Conservation (phyloP, 2,329 filamentous ascomycete genomes). For the Thelonectria olida region DNA sequence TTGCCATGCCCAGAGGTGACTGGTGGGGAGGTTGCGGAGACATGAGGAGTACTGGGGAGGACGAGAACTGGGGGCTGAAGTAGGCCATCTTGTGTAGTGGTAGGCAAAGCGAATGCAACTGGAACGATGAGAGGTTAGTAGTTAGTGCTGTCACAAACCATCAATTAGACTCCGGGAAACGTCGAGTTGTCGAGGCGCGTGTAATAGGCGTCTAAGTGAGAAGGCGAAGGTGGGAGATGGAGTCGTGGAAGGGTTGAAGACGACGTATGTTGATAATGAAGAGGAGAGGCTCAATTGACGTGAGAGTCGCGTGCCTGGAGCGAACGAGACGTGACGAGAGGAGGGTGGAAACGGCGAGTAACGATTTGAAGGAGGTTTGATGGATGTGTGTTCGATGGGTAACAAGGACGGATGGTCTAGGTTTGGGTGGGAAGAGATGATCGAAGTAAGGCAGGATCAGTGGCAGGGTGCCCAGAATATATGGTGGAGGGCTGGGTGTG, state of each 20-base stretch:
- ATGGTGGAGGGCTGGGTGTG: constrained; percentile 14
- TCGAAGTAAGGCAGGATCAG: constrained; percentile 5
- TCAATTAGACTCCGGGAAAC: constrained; percentile 24
- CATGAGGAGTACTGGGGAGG: constrained; percentile 56
- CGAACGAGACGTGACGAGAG: constrained; percentile 22
- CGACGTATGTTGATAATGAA: not conserved
- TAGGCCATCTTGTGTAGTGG: constrained; percentile 50
- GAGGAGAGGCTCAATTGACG: constrained; percentile 7
- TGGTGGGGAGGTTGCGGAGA: constrained; percentile 47
- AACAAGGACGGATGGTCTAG: constrained; percentile 8
- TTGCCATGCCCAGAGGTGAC: constrained; percentile 42
- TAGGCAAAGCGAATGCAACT: constrained; percentile 25
- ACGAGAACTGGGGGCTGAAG: constrained; percentile 52
- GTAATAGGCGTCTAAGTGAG: not conserved
- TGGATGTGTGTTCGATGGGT: constrained; percentile 2
- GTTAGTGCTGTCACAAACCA: constrained; percentile 45
- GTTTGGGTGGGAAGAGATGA: constrained; percentile 12
- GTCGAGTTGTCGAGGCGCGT: constrained; percentile 1
- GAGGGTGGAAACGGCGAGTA: constrained; percentile 19
- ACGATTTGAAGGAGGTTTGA: constrained; percentile 7
- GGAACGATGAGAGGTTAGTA: constrained; percentile 42
- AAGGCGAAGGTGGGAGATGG: not conserved
- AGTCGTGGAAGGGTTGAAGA: not conserved
- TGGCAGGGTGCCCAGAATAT: constrained; percentile 10
- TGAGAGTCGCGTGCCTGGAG: constrained; percentile 7